These are phyloP conservation scores for Luffa acutangula DNA, from an alignment of 306 rosid species.

Conservation along the genomic window DNA sequence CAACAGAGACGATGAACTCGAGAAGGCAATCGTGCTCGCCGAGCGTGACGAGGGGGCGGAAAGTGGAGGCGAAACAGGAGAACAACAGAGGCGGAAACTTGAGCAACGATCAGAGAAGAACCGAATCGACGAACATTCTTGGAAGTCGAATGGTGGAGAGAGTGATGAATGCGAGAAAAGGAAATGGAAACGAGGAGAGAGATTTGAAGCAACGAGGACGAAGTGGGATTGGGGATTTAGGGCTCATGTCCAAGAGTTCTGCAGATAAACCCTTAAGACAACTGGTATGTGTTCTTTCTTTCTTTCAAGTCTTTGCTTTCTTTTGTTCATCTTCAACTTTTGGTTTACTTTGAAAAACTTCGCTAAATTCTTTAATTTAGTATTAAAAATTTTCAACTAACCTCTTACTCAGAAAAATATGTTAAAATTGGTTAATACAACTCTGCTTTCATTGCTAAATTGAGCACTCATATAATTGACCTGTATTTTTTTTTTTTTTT, in stretches of 20 bases:
- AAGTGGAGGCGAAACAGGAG: conserved; percentile 16
- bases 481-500: too few relatives aligned
- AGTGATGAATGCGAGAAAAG: conserved; percentile 66
- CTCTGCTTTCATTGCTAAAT: too few relatives aligned
- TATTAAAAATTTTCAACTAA: too few relatives aligned
- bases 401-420: too few relatives aligned
- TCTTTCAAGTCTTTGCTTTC: neutral
- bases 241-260: neutral
- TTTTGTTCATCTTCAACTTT: neutral
- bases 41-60: conserved; percentile 36
- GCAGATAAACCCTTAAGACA: conserved; percentile 12
- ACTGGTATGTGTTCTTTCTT: neutral
- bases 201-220: conserved; percentile 18
- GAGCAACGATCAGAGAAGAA: conserved; percentile 9
- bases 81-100: conserved; percentile 11
- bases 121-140: conserved; percentile 25
- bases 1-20: conserved; percentile 12
- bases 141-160: conserved; percentile 86
- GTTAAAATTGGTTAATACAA: too few relatives aligned
- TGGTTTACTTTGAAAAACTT: neutral
- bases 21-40: conserved; percentile 54
- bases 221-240: neutral
- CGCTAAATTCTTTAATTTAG: too few relatives aligned
- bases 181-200: conserved; percentile 19
- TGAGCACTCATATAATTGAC: too few relatives aligned